These are phyloP conservation scores for Carex littledalei DNA, from an alignment of 176 grass and related monocot genomes.

Conservation along the genomic window DNA sequence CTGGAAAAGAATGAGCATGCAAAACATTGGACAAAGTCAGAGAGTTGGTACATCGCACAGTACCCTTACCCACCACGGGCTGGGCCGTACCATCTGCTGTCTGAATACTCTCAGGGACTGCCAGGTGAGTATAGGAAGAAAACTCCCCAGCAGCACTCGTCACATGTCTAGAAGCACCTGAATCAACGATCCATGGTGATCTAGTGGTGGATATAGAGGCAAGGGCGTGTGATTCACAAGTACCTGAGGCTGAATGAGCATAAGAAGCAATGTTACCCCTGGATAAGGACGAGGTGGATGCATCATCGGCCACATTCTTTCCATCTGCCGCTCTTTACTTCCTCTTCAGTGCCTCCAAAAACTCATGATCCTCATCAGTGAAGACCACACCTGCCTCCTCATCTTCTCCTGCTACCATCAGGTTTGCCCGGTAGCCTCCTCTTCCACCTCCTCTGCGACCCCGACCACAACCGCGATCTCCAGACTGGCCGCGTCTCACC, in stretches of 20 bases:
- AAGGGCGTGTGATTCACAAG: not conserved
- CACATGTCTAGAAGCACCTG: not conserved
- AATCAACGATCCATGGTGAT: not conserved
- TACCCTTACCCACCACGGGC: not conserved
- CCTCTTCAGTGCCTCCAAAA: not conserved
- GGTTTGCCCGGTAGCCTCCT: not conserved
- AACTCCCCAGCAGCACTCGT: not conserved
- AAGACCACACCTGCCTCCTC: not conserved
- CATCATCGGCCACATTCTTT: not conserved
- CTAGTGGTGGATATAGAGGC: not conserved
- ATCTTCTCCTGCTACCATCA: not conserved
- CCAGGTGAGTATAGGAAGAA: not conserved
- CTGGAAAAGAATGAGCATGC: too few relatives aligned
- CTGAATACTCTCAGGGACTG: not conserved
- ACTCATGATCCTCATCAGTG: not conserved
- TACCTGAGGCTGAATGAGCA: not conserved
- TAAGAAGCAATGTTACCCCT: not conserved
- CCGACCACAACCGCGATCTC: not conserved
- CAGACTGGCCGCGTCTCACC: not conserved
- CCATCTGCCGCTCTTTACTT: not conserved
- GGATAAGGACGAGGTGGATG: not conserved
- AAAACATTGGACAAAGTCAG: not conserved
- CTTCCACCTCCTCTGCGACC: not conserved
- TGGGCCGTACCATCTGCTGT: not conserved
- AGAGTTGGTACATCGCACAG: not conserved